These are phyloP conservation scores for Trematosphaeria pertusa DNA, from an alignment of 2,329 filamentous ascomycete genomes.

Conservation along the genomic window DNA sequence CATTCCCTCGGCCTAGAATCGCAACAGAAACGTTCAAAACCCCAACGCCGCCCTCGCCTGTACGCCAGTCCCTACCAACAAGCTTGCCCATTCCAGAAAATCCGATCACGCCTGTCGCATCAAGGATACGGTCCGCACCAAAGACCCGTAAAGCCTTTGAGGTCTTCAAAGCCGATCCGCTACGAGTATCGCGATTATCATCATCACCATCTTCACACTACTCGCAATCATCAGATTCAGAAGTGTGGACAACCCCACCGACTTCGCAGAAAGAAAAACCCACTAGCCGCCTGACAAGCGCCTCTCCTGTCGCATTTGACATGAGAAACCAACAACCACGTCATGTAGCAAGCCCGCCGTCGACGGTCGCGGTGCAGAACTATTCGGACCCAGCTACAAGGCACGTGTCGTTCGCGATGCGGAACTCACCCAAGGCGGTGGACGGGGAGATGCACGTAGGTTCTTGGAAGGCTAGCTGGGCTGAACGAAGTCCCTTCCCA, in stretches of 20 bases:
- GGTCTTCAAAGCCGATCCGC: conserved; percentile 8
- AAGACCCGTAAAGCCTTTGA: conserved; percentile 11
- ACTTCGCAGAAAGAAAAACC: conserved; percentile 14
- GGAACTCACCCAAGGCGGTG: neutral
- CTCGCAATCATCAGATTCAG: conserved; percentile 10
- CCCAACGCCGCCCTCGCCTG: neutral
- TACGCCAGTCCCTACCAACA: neutral
- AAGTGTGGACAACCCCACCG: conserved; percentile 24
- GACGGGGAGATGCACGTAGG: neutral
- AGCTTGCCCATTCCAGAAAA: neutral
- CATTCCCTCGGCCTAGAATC: conserved; percentile 23
- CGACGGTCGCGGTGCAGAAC: no score
- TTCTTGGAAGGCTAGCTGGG: neutral
- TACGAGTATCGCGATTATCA: conserved; percentile 3
- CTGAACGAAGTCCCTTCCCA: conserved; percentile 6
- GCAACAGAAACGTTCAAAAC: conserved; percentile 27
- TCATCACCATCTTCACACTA: conserved; percentile 10
- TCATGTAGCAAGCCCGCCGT: no score
- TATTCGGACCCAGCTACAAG: neutral
- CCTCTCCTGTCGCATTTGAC: no score
- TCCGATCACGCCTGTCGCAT: no score
- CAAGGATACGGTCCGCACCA: no score
- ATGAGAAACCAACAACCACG: no score
- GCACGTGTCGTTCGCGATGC: conserved; percentile 1
- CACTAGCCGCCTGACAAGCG: no score